Evolutionary conservation across 768 basidiomycete species (phyloP).

Genomic region (Lactarius indigo): DNA sequence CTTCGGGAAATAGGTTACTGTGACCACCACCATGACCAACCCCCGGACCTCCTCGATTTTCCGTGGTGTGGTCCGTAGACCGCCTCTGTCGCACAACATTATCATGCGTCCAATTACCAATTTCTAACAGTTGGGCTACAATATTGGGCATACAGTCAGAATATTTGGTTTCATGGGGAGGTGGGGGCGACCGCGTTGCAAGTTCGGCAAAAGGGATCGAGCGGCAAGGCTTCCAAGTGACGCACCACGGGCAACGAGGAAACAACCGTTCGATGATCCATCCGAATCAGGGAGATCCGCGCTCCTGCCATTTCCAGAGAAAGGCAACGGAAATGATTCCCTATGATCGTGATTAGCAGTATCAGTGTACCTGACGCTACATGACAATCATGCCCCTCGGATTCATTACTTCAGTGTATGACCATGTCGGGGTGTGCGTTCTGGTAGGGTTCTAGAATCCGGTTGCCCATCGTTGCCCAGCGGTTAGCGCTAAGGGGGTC

Average conservation of each 20-base stretch:
- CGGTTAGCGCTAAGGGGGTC: conserved; percentile 36
- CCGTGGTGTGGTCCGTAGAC: not conserved
- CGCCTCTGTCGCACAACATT: not conserved
- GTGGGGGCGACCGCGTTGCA: no score
- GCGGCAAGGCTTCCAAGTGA: not conserved
- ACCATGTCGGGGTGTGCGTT: not conserved
- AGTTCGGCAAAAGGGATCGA: not conserved
- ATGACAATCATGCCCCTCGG: conserved; percentile 1
- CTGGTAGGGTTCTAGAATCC: conserved; percentile 9
- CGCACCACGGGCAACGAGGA: not conserved
- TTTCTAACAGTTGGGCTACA: not conserved
- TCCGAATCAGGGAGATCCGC: conserved; percentile 37
- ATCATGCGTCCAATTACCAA: not conserved
- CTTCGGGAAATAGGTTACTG: not conserved
- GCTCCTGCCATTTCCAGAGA: conserved; percentile 51
- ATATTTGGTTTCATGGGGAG: not conserved
- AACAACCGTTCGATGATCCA: not conserved
- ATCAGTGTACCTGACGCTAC: conserved; percentile 2
- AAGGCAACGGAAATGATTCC: conserved; percentile 37
- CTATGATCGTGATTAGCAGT: conserved; percentile 39
- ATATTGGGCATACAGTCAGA: not conserved
- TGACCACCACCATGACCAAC: no score
- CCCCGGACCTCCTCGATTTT: not conserved
- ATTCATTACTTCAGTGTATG: not conserved
- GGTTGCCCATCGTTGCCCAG: not conserved